Conservation (phyloP, 371 early-diverging fungal species). For the Apophysomyces elegans region DNA sequence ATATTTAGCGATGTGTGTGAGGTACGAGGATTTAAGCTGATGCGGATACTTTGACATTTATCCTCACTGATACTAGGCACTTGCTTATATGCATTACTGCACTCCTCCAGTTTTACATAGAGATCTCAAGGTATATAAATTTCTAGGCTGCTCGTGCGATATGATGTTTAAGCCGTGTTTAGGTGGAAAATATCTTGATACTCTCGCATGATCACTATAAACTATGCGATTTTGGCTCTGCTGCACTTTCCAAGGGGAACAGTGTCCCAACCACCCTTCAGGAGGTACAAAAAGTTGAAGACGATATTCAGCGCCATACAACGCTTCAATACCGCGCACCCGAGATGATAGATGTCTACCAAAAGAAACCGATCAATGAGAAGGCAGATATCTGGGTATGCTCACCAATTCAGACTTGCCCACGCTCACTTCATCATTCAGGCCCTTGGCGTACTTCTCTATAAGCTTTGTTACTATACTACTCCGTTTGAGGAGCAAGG, state of each 20-base stretch:
- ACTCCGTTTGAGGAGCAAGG: constrained; percentile 94
- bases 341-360: constrained; percentile 91
- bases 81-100: constrained; percentile 88
- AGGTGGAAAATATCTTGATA: constrained; percentile 65
- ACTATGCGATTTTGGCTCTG: constrained; percentile 94
- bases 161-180: not conserved
- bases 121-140: constrained; percentile 79
- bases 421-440: constrained; percentile 23
- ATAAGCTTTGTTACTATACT: constrained; percentile 84
- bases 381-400: constrained; percentile 76
- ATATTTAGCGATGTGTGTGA: constrained; percentile 87
- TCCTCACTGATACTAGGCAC: constrained; percentile 56
- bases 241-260: constrained; percentile 64
- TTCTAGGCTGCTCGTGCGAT: not conserved
- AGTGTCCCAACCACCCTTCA: constrained; percentile 59
- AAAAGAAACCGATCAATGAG: constrained; percentile 79
- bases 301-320: constrained; percentile 86
- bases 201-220: constrained; percentile 68
- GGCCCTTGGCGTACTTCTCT: constrained; percentile 92
- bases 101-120: constrained; percentile 78
- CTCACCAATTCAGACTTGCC: not conserved
- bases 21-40: constrained; percentile 34
- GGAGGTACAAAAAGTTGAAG: constrained; percentile 81
- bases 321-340: constrained; percentile 95
- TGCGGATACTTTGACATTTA: not conserved